Base-by-base conservation (phyloP, 2,329 filamentous ascomycete species). In the Penicillium sp. region DNA sequence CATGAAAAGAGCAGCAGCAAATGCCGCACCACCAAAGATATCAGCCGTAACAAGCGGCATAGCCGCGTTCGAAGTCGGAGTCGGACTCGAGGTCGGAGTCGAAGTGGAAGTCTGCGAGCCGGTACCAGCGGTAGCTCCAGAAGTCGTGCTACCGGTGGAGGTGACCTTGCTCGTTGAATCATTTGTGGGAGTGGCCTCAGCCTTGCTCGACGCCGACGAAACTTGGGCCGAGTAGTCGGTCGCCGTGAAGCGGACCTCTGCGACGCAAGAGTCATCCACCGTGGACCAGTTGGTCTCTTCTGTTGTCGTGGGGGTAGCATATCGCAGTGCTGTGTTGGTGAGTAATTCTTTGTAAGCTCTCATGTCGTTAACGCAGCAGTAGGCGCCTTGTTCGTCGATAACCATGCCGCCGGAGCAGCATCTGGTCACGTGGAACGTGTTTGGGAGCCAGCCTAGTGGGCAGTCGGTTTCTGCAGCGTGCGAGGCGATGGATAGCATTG, bases 201-300 rank as follows among this genome's bases (percentile, higher is more conserved):
- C 48, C 17, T 25, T 37, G 12, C 21, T 23, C n/a, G 48, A 25
- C 23, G 58, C 58, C 4, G 46, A 43, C 7, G 56, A 60, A 12
- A 60, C 58, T 15, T 47, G 56, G n/a, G 17, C n/a, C 4, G 56
- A 60, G n/a, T 56, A 58, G 29, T 58, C 55, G 12, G 45, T 58
- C 5, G 55, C 58, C 5, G 56, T 55, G 37, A 58, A 56, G 17
- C 50, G 58, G 23, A 60, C 27, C 46, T 43, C 29, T 0, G 40
- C 25, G 13, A 60, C 2, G 29, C 58, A 59, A 31, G 46, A 29
- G 4, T 40, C 12, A 2, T 23, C 25, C 6, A 29, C 19, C 1
- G 54, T 53, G n/a, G 46, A 41, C 38, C 41, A 50, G 15, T 33
- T 12, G 4, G 17, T 31, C 3, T 56, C 43, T 2, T 6, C 12